Conservation (phyloP, 805 yeast species). For the Ogataea trehalophila region DNA sequence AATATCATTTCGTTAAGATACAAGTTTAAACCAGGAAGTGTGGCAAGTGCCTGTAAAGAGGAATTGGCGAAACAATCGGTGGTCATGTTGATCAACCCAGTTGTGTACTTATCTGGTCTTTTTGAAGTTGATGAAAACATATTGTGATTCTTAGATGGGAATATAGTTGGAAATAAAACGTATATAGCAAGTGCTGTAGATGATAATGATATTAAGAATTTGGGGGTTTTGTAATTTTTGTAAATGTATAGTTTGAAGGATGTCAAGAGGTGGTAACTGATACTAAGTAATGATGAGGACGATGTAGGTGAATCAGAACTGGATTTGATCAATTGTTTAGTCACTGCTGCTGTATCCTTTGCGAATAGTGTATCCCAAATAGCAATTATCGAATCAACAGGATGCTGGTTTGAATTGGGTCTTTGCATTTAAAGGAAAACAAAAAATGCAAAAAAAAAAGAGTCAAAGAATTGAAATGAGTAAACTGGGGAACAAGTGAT, state of each 20-base stretch:
- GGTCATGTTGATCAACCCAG: constrained; percentile 76
- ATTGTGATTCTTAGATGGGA: constrained; percentile 5
- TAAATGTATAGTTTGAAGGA: neutral
- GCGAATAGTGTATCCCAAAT: neutral
- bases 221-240: neutral
- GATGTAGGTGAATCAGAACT: neutral
- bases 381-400: neutral
- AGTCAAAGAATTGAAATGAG: too few relatives aligned
- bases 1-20: constrained; percentile 45
- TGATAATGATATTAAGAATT: constrained; percentile 1
- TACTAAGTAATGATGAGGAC: neutral
- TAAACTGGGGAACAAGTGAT: too few relatives aligned
- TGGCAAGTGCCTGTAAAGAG: constrained; percentile 71
- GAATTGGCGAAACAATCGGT: constrained; percentile 94
- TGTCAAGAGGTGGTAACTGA: neutral
- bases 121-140: constrained; percentile 22
- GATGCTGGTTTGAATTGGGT: neutral
- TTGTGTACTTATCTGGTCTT: constrained; percentile 69
- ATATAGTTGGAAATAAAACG: constrained; percentile 13
- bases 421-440: too few relatives aligned
- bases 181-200: constrained; percentile 7
- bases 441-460: too few relatives aligned
- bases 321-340: neutral
- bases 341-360: neutral
- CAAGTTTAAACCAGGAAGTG: constrained; percentile 53